Evolutionary conservation across 805 yeast species (phyloP).

Genomic region (Teunomyces barrocoloradensis): DNA sequence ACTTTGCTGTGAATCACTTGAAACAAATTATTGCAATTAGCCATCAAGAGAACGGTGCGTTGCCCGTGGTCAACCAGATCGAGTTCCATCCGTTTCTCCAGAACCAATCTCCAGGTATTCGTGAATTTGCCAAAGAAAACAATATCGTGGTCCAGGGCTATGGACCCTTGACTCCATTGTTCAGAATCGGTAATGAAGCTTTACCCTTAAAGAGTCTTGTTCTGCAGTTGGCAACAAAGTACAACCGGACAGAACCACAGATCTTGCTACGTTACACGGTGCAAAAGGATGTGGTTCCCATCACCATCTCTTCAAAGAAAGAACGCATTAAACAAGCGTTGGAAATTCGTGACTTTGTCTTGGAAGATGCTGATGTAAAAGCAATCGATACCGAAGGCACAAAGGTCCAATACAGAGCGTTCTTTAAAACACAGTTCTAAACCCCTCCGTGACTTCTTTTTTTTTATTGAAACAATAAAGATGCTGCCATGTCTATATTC

Average conservation of each 20-base stretch:
- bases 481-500: slow-evolving; percentile 83
- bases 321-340: slow-evolving; percentile 41
- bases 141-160: slow-evolving; percentile 63
- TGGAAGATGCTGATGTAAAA: slow-evolving; percentile 7
- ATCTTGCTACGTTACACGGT: slow-evolving; percentile 69
- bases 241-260: slow-evolving; percentile 55
- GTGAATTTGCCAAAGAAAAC: slow-evolving; percentile 48
- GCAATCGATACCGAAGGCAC: slow-evolving; percentile 28
- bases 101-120: slow-evolving; percentile 59
- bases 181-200: slow-evolving; percentile 37
- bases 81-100: slow-evolving; percentile 68
- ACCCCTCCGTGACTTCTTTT: neutral
- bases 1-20: slow-evolving; percentile 52
- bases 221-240: slow-evolving; percentile 49
- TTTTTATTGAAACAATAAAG: slow-evolving; percentile 54
- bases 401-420: slow-evolving; percentile 25
- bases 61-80: slow-evolving; percentile 64
- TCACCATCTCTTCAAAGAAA: slow-evolving; percentile 46
- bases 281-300: slow-evolving; percentile 46
- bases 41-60: slow-evolving; percentile 32
- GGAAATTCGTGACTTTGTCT: slow-evolving; percentile 15
- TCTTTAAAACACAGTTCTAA: slow-evolving; percentile 11
- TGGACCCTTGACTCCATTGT: slow-evolving; percentile 66
- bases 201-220: slow-evolving; percentile 29
- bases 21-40: slow-evolving; percentile 30